Conservation (phyloP, 805 yeast species). For the Starmerella potacharoeniae region DNA sequence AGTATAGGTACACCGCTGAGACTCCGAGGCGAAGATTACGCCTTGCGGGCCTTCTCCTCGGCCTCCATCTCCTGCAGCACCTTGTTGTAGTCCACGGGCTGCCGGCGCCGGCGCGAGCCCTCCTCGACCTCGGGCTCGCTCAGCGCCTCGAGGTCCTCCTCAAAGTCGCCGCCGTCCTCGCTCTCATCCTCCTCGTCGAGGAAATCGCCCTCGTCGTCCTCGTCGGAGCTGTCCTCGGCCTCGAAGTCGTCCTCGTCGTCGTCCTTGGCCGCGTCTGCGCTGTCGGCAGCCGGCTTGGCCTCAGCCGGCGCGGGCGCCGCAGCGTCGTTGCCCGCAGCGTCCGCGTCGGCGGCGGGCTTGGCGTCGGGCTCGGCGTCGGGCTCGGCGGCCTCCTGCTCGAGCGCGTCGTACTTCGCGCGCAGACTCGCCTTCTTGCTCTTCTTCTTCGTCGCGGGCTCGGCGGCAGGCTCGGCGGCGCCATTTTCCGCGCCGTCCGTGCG, state of each 20-base stretch:
- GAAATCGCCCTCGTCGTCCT: slow-evolving; percentile 42
- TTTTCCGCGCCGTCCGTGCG: slow-evolving; percentile 2
- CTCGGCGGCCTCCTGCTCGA: slow-evolving; percentile 19
- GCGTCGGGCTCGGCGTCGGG: slow-evolving; percentile 21
- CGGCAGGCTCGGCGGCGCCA: slow-evolving; percentile 7
- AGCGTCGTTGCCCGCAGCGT: not conserved
- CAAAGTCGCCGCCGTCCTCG: slow-evolving; percentile 36
- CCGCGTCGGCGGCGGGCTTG: not conserved
- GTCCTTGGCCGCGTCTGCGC: not conserved
- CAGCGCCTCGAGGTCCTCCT: slow-evolving; percentile 31
- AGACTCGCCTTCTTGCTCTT: slow-evolving; percentile 15
- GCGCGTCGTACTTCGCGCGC: slow-evolving; percentile 15
- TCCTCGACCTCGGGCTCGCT: slow-evolving; percentile 73
- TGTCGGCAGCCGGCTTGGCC: slow-evolving; percentile 17
- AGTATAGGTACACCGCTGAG: too few species aligned
- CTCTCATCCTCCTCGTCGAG: slow-evolving; percentile 49
- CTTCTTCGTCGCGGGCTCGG: slow-evolving; percentile 10
- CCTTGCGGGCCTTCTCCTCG: slow-evolving; percentile 28
- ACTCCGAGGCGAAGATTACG: not conserved
- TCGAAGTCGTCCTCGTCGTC: slow-evolving; percentile 29
- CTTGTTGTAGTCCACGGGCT: slow-evolving; percentile 70
- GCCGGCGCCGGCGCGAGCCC: slow-evolving; percentile 79
- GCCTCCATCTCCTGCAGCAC: slow-evolving; percentile 60
- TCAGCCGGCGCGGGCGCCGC: slow-evolving; percentile 22
- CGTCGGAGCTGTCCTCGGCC: slow-evolving; percentile 25